Percentiles rank a stretch among this genome's conserved stretches.
These are phyloP conservation scores for Umbelopsis ramanniana DNA, from an alignment of 192 early-diverging fungal species.

Conservation along the genomic window DNA sequence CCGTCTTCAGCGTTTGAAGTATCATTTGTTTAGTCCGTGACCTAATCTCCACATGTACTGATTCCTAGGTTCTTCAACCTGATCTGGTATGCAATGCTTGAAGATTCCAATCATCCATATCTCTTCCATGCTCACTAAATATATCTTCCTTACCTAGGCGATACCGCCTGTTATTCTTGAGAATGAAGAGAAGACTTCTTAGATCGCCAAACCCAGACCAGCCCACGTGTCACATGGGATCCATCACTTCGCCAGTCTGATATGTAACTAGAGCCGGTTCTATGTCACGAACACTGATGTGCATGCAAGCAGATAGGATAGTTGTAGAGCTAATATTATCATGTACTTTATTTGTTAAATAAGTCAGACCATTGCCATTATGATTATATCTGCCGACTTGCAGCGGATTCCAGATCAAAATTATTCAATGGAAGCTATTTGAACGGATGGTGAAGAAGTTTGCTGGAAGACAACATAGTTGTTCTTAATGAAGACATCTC, in stretches of 20 bases:
- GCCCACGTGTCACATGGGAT: background rate
- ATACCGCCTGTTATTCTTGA: background rate
- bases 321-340: background rate
- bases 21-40: no score
- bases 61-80: background rate
- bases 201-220: background rate
- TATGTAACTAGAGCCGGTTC: background rate
- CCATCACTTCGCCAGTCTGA: background rate
- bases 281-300: background rate
- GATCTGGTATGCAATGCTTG: slow-evolving; percentile 5
- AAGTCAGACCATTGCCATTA: background rate
- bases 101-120: background rate
- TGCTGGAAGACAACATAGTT: slow-evolving; percentile 71
- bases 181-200: background rate
- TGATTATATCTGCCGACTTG: background rate
- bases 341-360: slow-evolving; percentile 2
- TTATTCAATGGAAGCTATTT: slow-evolving; percentile 54
- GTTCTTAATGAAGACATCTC: slow-evolving; percentile 71
- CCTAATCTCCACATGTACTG: background rate
- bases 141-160: background rate
- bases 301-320: background rate
- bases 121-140: background rate
- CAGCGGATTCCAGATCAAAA: background rate
- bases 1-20: no score
- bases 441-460: slow-evolving; percentile 52